Evolutionary conservation across 2,329 filamentous ascomycete species (phyloP).

Genomic region (Bretziella fagacearum): DNA sequence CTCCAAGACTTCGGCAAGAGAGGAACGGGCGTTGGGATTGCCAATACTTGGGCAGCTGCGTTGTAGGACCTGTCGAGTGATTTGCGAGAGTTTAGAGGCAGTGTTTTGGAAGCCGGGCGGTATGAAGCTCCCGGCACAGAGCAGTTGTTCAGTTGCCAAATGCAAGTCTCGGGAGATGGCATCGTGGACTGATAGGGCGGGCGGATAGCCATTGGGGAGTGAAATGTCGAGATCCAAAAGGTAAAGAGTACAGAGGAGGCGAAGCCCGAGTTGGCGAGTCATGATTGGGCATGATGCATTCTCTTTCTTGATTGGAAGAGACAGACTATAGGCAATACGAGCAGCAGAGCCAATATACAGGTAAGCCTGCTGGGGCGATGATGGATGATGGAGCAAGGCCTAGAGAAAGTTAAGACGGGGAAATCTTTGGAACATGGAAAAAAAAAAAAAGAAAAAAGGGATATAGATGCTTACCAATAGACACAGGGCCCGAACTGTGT

Average conservation of each 20-base stretch:
- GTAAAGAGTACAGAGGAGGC: slow-evolving; percentile 18
- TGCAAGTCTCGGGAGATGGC: slow-evolving; percentile 4
- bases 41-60: slow-evolving; percentile 3
- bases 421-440: neutral
- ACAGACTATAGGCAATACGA: slow-evolving; percentile 18
- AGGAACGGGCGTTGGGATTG: slow-evolving; percentile 3
- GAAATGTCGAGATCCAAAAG: slow-evolving; percentile 19
- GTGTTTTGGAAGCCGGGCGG: slow-evolving; percentile 18
- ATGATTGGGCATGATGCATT: slow-evolving; percentile 17
- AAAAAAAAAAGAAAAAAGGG: neutral
- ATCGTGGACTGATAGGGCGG: slow-evolving; percentile 17
- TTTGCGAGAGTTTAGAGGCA: slow-evolving; percentile 17
- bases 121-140: slow-evolving; percentile 19
- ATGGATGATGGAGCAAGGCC: slow-evolving; percentile 10
- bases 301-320: slow-evolving; percentile 17
- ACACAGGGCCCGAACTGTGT: slow-evolving; percentile 19
- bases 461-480: slow-evolving; percentile 16
- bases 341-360: slow-evolving; percentile 19
- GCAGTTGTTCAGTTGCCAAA: slow-evolving; percentile 16
- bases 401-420: neutral
- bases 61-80: slow-evolving; percentile 16
- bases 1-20: slow-evolving; percentile 16
- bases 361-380: slow-evolving; percentile 18
- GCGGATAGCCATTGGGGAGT: slow-evolving; percentile 18
- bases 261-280: slow-evolving; percentile 18